Percentiles rank a stretch among this genome's conserved stretches.
Evolutionary conservation across 768 basidiomycete species (phyloP).

Genomic region (Phlebiopsis gigantea): DNA sequence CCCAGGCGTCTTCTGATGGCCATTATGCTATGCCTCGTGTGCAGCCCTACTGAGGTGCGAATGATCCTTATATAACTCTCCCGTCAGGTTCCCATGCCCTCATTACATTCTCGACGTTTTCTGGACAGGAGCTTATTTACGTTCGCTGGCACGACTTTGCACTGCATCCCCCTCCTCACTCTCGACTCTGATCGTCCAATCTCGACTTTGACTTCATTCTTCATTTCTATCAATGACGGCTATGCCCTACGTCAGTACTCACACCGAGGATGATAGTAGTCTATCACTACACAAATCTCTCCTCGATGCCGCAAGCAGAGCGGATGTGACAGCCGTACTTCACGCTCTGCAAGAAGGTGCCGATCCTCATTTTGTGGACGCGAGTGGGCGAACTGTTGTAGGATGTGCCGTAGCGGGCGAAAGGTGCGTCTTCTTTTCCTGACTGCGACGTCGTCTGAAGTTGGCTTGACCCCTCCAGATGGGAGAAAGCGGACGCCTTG

Average conservation of each 20-base stretch:
- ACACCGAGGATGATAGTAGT: background rate
- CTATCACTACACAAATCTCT: slow-evolving; percentile 9
- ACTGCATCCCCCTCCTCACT: background rate
- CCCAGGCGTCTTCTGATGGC: slow-evolving; percentile 6
- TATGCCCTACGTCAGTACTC: background rate
- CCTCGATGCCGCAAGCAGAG: slow-evolving; percentile 44
- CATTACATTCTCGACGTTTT: background rate
- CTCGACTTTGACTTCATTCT: no score
- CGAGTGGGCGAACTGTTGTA: slow-evolving; percentile 54
- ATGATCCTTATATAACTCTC: background rate
- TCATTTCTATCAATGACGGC: slow-evolving; percentile 8
- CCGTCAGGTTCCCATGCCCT: background rate
- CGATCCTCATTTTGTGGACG: slow-evolving; percentile 63
- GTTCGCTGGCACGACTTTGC: background rate
- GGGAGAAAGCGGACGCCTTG: slow-evolving; percentile 64
- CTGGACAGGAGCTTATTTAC: slow-evolving; percentile 4
- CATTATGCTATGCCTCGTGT: slow-evolving; percentile 13
- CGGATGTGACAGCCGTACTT: slow-evolving; percentile 48
- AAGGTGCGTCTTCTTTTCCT: slow-evolving; percentile 35
- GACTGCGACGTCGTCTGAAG: no score
- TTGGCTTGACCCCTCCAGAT: slow-evolving; percentile 36
- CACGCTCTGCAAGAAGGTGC: slow-evolving; percentile 54
- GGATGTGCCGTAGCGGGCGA: slow-evolving; percentile 71
- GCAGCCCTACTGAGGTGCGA: slow-evolving; percentile 1
- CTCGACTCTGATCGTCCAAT: no score